These are phyloP conservation scores for Hyaloscypha hepaticicola DNA, from an alignment of 495 filamentous ascomycete species.

Conservation along the genomic window DNA sequence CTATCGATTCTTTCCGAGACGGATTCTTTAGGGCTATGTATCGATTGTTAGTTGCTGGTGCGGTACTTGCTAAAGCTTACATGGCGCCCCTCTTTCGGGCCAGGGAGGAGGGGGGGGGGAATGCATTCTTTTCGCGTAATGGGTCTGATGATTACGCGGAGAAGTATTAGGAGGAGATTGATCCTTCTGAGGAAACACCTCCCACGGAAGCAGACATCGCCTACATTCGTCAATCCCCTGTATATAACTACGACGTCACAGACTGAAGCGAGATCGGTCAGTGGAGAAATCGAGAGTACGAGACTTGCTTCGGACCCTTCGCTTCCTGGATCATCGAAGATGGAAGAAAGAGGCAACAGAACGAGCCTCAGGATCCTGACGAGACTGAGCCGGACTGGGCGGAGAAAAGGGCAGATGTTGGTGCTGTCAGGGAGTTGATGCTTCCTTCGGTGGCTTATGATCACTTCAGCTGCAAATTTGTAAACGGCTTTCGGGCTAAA, in stretches of 20 bases:
- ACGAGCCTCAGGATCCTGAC: conserved; percentile 5
- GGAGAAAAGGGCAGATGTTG: conserved; percentile 8
- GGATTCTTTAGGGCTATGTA: conserved; percentile 22
- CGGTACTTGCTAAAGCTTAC: conserved; percentile 22
- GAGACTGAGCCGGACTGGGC: conserved; percentile 15
- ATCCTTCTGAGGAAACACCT: neutral
- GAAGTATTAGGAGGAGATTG: neutral
- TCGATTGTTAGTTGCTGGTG: conserved; percentile 20
- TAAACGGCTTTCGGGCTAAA: neutral
- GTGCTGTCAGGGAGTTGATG: conserved; percentile 19
- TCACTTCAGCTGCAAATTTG: conserved; percentile 19
- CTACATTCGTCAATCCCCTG: conserved; percentile 21
- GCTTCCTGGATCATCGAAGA: conserved; percentile 22
- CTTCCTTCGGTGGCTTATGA: conserved; percentile 21
- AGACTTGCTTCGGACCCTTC: conserved; percentile 19
- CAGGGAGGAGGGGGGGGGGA: conserved; percentile 14
- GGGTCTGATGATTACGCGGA: neutral
- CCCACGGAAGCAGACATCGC: conserved; percentile 13
- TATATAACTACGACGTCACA: conserved; percentile 20
- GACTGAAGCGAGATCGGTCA: conserved; percentile 19
- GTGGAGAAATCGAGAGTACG: conserved; percentile 20
- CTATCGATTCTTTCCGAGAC: conserved; percentile 18
- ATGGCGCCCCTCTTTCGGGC: conserved; percentile 21
- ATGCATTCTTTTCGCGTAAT: neutral
- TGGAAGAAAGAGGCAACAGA: conserved; percentile 15